phyloP scores from a whole-genome alignment of 768 basidiomycete species.

The Asterophora parasitica region DNA sequence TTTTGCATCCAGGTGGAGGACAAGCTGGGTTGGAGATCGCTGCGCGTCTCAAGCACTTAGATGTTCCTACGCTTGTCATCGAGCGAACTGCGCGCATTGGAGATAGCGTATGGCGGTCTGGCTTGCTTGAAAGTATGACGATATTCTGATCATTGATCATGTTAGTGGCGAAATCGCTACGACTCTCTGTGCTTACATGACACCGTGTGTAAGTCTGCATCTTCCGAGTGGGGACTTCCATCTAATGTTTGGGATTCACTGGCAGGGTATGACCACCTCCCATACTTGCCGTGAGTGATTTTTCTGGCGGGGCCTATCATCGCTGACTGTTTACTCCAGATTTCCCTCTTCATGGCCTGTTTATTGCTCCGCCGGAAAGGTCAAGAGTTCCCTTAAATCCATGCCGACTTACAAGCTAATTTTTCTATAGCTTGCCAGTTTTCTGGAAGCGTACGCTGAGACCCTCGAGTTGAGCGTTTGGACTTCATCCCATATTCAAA shows the following conservation, averaged over 20 bases:
- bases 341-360: conserved; percentile 57
- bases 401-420: neutral
- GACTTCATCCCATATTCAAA: conserved; percentile 45
- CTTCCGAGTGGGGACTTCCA: neutral
- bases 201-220: conserved; percentile 34
- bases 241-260: neutral
- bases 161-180: conserved; percentile 54
- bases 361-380: conserved; percentile 45
- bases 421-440: conserved; percentile 49
- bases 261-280: conserved; percentile 54
- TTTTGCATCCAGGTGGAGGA: conserved; percentile 25
- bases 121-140: neutral
- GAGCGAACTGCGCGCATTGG: conserved; percentile 50
- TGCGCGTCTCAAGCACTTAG: conserved; percentile 59
- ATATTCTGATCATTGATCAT: neutral
- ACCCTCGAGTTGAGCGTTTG: conserved; percentile 59
- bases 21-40: conserved; percentile 58
- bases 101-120: conserved; percentile 29
- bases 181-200: conserved; percentile 53
- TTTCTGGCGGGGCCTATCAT: neutral
- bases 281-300: conserved; percentile 43
- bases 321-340: conserved; percentile 19
- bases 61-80: conserved; percentile 52
- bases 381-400: conserved; percentile 6
- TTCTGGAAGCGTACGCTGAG: conserved; percentile 59